Percentiles rank a stretch among this genome's conserved stretches.
phyloP scores from a whole-genome alignment of 495 filamentous ascomycete species.

The Cladorrhinum samala region DNA sequence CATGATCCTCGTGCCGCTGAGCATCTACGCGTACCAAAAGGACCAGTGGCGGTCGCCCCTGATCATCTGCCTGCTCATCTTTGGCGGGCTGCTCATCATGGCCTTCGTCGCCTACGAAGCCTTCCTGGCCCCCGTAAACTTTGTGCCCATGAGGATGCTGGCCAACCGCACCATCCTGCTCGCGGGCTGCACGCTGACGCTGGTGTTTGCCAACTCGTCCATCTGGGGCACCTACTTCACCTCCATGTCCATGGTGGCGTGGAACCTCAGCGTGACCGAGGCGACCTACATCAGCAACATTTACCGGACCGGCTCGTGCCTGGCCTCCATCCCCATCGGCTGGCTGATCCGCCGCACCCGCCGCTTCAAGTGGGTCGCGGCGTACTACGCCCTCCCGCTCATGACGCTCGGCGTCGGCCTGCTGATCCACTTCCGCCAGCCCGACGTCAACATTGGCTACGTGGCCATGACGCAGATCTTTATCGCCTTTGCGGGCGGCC shows the following conservation, averaged over 20 bases:
- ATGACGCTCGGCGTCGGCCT: constrained; percentile 65
- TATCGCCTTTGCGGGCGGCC: constrained; percentile 59
- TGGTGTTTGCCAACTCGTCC: constrained; percentile 54
- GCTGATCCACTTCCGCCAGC: constrained; percentile 42
- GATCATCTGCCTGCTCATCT: constrained; percentile 52
- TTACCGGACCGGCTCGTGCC: constrained; percentile 62
- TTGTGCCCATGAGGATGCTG: constrained; percentile 54
- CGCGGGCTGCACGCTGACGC: constrained; percentile 45
- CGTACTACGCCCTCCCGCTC: constrained; percentile 57
- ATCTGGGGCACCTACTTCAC: constrained; percentile 61
- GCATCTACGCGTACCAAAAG: constrained; percentile 37
- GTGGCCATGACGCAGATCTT: constrained; percentile 72
- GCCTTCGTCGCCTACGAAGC: constrained; percentile 55
- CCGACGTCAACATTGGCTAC: constrained; percentile 48
- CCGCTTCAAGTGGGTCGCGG: constrained; percentile 56
- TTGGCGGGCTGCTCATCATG: constrained; percentile 51
- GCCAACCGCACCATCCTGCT: constrained; percentile 56
- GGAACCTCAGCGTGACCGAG: constrained; percentile 47
- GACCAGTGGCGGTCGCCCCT: constrained; percentile 43
- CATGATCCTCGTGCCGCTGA: constrained; percentile 60
- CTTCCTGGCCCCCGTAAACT: constrained; percentile 45
- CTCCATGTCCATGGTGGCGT: constrained; percentile 63
- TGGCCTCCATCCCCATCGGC: constrained; percentile 62
- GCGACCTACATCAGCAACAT: constrained; percentile 61
- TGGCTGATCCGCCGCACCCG: constrained; percentile 48